These are phyloP conservation scores for Zhuliangozyma blackwelliae DNA, from an alignment of 1,139 yeast genomes.

Conservation along the genomic window DNA sequence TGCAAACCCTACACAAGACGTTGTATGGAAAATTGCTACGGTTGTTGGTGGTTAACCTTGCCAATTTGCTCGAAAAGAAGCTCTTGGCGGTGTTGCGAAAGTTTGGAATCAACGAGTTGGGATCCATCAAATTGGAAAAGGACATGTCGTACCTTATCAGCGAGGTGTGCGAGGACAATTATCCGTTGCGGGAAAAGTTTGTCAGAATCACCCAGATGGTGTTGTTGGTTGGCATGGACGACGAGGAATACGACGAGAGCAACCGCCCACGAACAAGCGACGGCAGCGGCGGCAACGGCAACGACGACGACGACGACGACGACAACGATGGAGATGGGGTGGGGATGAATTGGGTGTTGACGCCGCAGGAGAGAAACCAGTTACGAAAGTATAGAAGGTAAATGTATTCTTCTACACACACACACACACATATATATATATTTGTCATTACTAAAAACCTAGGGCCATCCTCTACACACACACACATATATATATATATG, in stretches of 20 bases:
- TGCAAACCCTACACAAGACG: conserved; percentile 49
- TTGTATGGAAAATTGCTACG: conserved; percentile 47
- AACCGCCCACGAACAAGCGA: conserved; percentile 12
- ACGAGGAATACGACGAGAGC: conserved; percentile 57
- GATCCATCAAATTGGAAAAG: conserved; percentile 78
- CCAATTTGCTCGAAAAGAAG: conserved; percentile 57
- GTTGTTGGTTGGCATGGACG: conserved; percentile 77
- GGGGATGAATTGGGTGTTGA: conserved; percentile 74
- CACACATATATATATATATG: not conserved
- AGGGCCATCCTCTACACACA: not conserved
- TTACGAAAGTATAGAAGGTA: conserved; percentile 45
- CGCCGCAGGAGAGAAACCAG: conserved; percentile 68
- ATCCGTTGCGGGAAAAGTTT: conserved; percentile 72
- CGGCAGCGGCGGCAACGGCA: not conserved
- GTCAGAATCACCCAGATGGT: conserved; percentile 80
- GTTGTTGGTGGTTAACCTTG: conserved; percentile 50
- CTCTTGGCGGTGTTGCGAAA: conserved; percentile 61
- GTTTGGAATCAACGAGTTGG: conserved; percentile 66
- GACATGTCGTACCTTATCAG: conserved; percentile 73
- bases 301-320: conserved; percentile 1
- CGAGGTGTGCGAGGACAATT: conserved; percentile 58
- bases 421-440: too few species aligned
- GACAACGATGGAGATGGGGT: conserved; percentile 25
- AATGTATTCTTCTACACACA: conserved; percentile 1
- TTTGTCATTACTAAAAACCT: too few species aligned